phyloP scores from a whole-genome alignment of 2,329 filamentous ascomycete genomes.

The Gliomastix tumulicola region DNA sequence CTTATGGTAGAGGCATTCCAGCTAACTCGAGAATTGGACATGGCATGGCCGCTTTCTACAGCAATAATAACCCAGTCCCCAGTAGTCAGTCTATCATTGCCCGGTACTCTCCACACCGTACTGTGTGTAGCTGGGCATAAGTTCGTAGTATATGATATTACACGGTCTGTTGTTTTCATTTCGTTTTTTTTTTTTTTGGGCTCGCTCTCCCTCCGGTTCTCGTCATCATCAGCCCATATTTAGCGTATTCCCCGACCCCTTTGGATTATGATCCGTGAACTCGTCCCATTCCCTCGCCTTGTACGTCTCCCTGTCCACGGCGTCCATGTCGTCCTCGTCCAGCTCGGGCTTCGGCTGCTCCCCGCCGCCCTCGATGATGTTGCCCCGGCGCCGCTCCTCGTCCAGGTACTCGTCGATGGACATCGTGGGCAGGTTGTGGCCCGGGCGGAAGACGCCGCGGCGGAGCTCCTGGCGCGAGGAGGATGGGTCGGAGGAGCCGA shows the following conservation, averaged over 20 bases:
- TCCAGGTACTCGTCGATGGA: slow-evolving; percentile 96
- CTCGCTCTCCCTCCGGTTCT: too few species aligned
- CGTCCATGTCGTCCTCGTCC: slow-evolving; percentile 87
- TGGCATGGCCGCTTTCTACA: too few species aligned
- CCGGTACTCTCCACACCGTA: too few species aligned
- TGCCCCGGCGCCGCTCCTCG: slow-evolving; percentile 76
- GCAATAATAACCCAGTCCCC: too few species aligned
- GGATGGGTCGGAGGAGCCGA: slow-evolving; percentile 51
- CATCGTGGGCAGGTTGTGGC: slow-evolving; percentile 95
- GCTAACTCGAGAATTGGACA: too few species aligned
- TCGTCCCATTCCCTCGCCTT: slow-evolving; percentile 96
- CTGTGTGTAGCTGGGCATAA: too few species aligned
- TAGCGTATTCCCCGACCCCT: slow-evolving; percentile 74
- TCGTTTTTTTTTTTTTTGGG: too few species aligned
- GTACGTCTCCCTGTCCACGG: slow-evolving; percentile 81
- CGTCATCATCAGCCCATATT: slow-evolving; percentile 78
- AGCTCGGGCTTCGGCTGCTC: slow-evolving; percentile 63
- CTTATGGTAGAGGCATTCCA: too few species aligned
- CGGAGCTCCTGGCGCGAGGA: slow-evolving; percentile 63
- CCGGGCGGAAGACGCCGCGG: slow-evolving; percentile 77
- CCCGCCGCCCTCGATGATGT: slow-evolving; percentile 86
- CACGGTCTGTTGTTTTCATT: too few species aligned
- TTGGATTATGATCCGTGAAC: slow-evolving; percentile 82
- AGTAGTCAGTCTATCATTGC: too few species aligned
- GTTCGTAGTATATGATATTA: too few species aligned